Evolutionary conservation across 805 yeast genomes (phyloP).

Genomic region (Priceomyces haplophilus): DNA sequence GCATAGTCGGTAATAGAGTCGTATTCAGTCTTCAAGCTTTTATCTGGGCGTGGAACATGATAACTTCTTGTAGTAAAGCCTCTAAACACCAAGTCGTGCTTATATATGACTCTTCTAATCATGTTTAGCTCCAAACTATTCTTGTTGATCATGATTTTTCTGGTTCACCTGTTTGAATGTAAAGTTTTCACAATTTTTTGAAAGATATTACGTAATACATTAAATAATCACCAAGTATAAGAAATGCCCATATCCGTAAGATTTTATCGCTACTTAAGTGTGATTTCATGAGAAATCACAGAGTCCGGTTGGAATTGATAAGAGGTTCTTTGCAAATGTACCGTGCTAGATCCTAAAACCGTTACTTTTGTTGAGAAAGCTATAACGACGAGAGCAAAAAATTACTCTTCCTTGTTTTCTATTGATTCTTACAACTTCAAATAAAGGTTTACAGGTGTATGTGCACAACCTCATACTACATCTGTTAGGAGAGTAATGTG

Average conservation of each 20-base stretch:
- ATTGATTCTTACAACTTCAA: too few relatives aligned
- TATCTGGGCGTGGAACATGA: slow-evolving; percentile 22
- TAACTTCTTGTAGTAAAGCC: slow-evolving; percentile 10
- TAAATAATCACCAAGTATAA: not conserved
- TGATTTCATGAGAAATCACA: too few relatives aligned
- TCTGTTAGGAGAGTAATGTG: too few relatives aligned
- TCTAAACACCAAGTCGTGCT: not conserved
- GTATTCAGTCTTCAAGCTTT: slow-evolving; percentile 28
- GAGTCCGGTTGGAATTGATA: too few relatives aligned
- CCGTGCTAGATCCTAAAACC: too few relatives aligned
- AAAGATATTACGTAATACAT: not conserved
- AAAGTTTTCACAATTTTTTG: slow-evolving; percentile 3
- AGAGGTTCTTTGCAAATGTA: too few relatives aligned
- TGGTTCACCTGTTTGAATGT: not conserved
- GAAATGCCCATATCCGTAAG: not conserved
- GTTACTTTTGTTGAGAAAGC: too few relatives aligned
- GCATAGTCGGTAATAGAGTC: slow-evolving; percentile 36
- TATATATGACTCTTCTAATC: slow-evolving; percentile 9
- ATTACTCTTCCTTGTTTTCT: too few relatives aligned
- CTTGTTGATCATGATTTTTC: not conserved
- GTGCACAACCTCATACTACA: too few relatives aligned
- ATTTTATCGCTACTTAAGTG: too few relatives aligned
- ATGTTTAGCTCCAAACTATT: slow-evolving; percentile 2
- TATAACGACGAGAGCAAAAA: too few relatives aligned
- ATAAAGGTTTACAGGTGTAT: too few relatives aligned